Evolutionary conservation across 1,284 basidiomycete genomes (phyloP).

Genomic region (Ceratobasidium sp.): DNA sequence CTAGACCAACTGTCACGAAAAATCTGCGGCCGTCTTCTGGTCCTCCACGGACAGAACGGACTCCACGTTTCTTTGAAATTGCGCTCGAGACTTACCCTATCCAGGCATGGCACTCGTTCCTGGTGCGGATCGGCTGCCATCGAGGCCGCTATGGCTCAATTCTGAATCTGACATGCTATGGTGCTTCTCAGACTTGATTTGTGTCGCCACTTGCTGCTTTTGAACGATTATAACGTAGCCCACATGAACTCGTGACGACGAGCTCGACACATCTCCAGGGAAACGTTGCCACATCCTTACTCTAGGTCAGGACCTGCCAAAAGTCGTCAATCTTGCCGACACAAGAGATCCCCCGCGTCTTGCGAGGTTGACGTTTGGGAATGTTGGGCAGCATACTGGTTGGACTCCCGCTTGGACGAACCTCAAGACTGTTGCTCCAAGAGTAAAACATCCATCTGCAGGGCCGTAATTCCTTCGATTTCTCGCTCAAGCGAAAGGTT

Average conservation of each 20-base stretch:
- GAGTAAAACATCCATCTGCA: background rate
- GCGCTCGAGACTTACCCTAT: background rate
- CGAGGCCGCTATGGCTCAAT: background rate
- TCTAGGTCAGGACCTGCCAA: too few relatives aligned
- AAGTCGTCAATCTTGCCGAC: too few relatives aligned
- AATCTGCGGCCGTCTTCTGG: background rate
- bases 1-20: background rate
- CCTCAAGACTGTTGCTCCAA: background rate
- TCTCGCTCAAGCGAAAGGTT: constrained; percentile 18
- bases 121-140: background rate
- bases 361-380: background rate
- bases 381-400: too few relatives aligned
- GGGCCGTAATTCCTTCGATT: background rate
- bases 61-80: background rate
- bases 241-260: too few relatives aligned
- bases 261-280: too few relatives aligned
- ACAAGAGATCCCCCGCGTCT: constrained; percentile 1
- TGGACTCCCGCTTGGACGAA: background rate
- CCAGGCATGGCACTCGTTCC: constrained; percentile 25
- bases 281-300: too few relatives aligned
- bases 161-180: background rate
- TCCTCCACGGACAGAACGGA: constrained; percentile 12
- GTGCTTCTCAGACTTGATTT: background rate
- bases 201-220: constrained; percentile 1
- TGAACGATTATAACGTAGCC: too few relatives aligned